These are phyloP conservation scores for Pelargonium fulgidum DNA, from an alignment of 441 rosid genomes.

Conservation along the genomic window DNA sequence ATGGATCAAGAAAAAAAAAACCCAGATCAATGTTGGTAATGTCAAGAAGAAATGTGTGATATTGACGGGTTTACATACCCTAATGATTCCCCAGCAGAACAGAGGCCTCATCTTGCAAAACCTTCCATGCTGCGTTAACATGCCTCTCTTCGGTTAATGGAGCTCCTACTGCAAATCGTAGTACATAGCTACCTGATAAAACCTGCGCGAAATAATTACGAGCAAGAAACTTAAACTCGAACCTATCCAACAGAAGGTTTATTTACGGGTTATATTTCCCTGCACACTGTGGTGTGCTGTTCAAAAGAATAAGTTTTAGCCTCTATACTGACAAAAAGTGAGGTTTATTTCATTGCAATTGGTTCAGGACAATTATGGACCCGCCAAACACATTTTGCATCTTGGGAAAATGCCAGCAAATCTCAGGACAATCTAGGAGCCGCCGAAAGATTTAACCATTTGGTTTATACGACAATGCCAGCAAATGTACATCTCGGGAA, in stretches of 20 bases:
- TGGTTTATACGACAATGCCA: not conserved
- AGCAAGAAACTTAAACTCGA: not conserved
- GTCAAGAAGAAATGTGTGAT: not conserved
- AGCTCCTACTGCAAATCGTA: conserved; percentile 75
- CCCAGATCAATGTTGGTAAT: not conserved
- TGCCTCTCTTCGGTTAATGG: conserved; percentile 81
- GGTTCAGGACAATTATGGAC: no score
- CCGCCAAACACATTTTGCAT: no score
- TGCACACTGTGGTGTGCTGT: no score
- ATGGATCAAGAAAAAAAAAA: not conserved
- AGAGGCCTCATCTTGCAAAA: conserved; percentile 57
- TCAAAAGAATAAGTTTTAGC: no score
- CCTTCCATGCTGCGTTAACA: conserved; percentile 64
- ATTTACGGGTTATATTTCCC: no score
- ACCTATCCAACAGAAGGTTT: not conserved
- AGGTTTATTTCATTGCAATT: no score
- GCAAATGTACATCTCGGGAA: conserved; percentile 1
- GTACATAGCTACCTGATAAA: conserved; percentile 49
- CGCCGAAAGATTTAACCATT: no score
- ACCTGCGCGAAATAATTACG: conserved; percentile 32
- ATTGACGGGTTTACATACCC: not conserved
- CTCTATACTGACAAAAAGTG: no score
- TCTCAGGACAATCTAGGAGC: no score
- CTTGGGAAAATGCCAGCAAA: no score
- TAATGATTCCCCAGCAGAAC: conserved; percentile 32